phyloP scores from a whole-genome alignment of 2,329 filamentous ascomycete species.

The Teratosphaeria zuluensis region DNA sequence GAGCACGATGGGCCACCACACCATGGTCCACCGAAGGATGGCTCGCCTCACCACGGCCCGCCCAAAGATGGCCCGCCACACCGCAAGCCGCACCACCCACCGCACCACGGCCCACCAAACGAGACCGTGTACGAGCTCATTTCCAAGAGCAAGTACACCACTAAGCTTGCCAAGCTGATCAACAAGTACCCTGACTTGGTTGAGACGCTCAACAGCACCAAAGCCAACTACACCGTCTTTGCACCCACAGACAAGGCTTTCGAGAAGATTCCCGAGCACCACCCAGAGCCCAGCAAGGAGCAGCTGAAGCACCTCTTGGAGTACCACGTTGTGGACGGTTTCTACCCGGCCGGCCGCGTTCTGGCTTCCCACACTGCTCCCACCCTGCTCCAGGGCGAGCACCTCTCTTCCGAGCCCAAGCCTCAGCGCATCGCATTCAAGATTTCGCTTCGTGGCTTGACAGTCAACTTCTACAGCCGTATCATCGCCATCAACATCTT shows the following conservation, averaged over 20 bases:
- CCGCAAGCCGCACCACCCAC: slow-evolving; percentile 11
- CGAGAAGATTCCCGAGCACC: slow-evolving; percentile 49
- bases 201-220: slow-evolving; percentile 62
- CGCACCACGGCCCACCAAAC: slow-evolving; percentile 36
- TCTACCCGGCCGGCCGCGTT: slow-evolving; percentile 58
- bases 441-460: slow-evolving; percentile 52
- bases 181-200: slow-evolving; percentile 64
- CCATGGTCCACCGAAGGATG: slow-evolving; percentile 9
- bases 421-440: slow-evolving; percentile 63
- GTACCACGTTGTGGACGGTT: slow-evolving; percentile 65
- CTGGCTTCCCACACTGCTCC: slow-evolving; percentile 64
- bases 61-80: slow-evolving; percentile 18
- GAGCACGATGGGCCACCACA: slow-evolving; percentile 14
- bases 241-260: slow-evolving; percentile 72
- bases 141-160: slow-evolving; percentile 63
- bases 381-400: slow-evolving; percentile 50
- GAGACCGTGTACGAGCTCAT: slow-evolving; percentile 74
- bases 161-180: slow-evolving; percentile 66
- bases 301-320: slow-evolving; percentile 56
- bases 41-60: slow-evolving; percentile 13
- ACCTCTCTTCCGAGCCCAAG: slow-evolving; percentile 50
- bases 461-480: slow-evolving; percentile 67
- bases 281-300: slow-evolving; percentile 57
- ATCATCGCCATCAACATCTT: slow-evolving; percentile 61
- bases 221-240: slow-evolving; percentile 69